These are phyloP conservation scores for Leishmania tropica DNA, from an alignment of 208 protist species.

Conservation along the genomic window DNA sequence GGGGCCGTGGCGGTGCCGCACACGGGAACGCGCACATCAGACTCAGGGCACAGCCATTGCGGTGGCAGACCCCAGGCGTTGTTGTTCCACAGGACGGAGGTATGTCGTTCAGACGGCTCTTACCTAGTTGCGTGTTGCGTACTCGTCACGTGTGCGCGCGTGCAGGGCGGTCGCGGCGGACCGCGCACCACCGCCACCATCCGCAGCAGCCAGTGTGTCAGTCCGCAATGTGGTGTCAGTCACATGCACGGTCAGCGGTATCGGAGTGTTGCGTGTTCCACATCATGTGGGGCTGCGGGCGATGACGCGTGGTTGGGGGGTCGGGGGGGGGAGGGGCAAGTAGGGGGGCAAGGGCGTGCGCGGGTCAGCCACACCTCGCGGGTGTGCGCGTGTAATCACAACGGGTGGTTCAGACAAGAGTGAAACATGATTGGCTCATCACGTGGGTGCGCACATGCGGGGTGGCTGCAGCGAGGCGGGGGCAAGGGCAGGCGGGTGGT, in stretches of 20 bases:
- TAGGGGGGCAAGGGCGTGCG: neutral
- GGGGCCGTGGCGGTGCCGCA: neutral
- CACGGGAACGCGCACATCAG: constrained; percentile 4
- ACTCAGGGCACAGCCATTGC: constrained; percentile 25
- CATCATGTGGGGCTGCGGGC: constrained; percentile 27
- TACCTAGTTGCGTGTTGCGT: constrained; percentile 26
- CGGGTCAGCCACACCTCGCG: constrained; percentile 13
- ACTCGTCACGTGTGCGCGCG: constrained; percentile 28
- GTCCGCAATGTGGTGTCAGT: constrained; percentile 27
- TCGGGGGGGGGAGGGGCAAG: neutral
- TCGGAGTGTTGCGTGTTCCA: constrained; percentile 37
- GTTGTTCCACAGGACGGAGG: constrained; percentile 25
- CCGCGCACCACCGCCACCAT: neutral
- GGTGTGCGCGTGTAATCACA: constrained; percentile 11
- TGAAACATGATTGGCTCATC: constrained; percentile 16
- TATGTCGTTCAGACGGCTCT: constrained; percentile 39
- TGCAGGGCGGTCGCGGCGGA: neutral
- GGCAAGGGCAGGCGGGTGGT: neutral
- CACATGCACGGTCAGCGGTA: constrained; percentile 36
- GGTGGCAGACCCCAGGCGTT: constrained; percentile 28
- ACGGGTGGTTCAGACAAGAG: constrained; percentile 12
- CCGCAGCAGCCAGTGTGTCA: constrained; percentile 15
- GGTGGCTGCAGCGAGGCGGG: neutral
- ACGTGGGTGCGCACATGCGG: neutral
- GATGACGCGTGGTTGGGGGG: neutral